Evolutionary conservation across 345 rosid species (phyloP).

Genomic region (Moricandia moricandioides): DNA sequence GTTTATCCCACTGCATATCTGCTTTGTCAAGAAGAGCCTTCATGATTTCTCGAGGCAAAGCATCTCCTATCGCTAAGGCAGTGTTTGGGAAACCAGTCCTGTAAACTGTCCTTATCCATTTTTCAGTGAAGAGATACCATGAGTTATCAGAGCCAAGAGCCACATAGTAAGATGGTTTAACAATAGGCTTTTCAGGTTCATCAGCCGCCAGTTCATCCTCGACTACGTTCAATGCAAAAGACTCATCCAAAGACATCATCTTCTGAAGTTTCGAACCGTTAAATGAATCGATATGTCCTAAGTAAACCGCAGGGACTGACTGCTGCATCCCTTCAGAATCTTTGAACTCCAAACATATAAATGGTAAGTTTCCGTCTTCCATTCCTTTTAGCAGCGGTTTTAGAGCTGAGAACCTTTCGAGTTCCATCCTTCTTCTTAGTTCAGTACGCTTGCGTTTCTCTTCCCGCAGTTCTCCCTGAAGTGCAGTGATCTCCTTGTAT

Average conservation of each 20-base stretch:
- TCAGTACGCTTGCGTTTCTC: constrained; percentile 67
- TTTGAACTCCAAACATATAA: constrained; percentile 76
- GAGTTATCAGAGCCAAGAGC: constrained; percentile 97
- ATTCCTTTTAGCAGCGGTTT: constrained; percentile 61
- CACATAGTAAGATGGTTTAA: constrained; percentile 59
- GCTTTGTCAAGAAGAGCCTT: constrained; percentile 55
- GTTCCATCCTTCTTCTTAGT: constrained; percentile 60
- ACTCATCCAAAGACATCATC: constrained; percentile 42
- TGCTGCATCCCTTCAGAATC: constrained; percentile 75
- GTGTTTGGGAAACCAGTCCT: constrained; percentile 79
- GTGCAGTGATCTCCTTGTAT: constrained; percentile 69
- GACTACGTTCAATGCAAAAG: constrained; percentile 38
- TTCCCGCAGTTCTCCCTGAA: constrained; percentile 68
- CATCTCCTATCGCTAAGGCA: constrained; percentile 60
- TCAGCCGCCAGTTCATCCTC: constrained; percentile 31
- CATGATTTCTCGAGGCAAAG: constrained; percentile 78
- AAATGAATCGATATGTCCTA: constrained; percentile 62
- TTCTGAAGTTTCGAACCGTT: constrained; percentile 47
- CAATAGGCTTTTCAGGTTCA: constrained; percentile 38
- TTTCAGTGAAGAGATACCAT: constrained; percentile 89
- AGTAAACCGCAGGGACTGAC: constrained; percentile 69
- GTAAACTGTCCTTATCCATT: constrained; percentile 75
- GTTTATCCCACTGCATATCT: constrained; percentile 74
- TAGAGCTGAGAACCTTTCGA: constrained; percentile 61
- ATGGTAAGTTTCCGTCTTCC: constrained; percentile 71